These are phyloP conservation scores for Candida ficus DNA, from an alignment of 805 yeast genomes.

Conservation along the genomic window DNA sequence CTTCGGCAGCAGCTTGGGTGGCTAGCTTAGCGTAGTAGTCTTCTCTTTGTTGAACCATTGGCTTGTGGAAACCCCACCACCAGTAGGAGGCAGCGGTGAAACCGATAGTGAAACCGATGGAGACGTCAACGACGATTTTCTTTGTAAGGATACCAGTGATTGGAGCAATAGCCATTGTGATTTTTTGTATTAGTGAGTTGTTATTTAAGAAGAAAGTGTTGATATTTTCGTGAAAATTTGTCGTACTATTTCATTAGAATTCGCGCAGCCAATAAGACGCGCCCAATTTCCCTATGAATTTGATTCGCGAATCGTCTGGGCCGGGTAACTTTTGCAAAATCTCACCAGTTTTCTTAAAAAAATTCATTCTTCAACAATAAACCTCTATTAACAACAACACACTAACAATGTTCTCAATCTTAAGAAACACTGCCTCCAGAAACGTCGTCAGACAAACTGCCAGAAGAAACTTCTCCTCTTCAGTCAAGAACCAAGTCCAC, in stretches of 20 bases:
- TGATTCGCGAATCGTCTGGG: background rate
- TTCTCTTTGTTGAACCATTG: conserved; percentile 70
- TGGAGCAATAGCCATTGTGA: conserved; percentile 72
- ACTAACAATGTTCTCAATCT: conserved; percentile 3
- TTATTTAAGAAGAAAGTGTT: too few relatives aligned
- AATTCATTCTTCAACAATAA: background rate
- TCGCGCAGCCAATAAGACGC: conserved; percentile 21
- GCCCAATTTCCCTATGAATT: conserved; percentile 1
- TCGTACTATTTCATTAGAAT: too few relatives aligned
- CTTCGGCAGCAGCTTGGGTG: conserved; percentile 12
- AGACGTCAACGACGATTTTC: conserved; percentile 74
- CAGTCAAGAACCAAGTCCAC: conserved; percentile 41
- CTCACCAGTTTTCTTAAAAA: conserved; percentile 4
- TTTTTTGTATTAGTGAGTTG: conserved; percentile 6
- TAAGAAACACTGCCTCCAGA: conserved; percentile 6
- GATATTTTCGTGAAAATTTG: too few relatives aligned
- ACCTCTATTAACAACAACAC: background rate
- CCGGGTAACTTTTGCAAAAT: background rate
- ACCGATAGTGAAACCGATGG: conserved; percentile 63
- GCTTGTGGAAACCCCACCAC: conserved; percentile 86
- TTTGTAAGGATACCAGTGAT: conserved; percentile 79
- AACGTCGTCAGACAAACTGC: conserved; percentile 31
- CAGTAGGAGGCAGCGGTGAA: conserved; percentile 62
- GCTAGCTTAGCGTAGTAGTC: conserved; percentile 53
- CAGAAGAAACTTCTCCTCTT: conserved; percentile 52